Evolutionary conservation across 371 early-diverging fungal species (phyloP), one percentile per base, ranked within the genome.

Genomic region (Amoeboaphelidium protococcarum): DNA sequence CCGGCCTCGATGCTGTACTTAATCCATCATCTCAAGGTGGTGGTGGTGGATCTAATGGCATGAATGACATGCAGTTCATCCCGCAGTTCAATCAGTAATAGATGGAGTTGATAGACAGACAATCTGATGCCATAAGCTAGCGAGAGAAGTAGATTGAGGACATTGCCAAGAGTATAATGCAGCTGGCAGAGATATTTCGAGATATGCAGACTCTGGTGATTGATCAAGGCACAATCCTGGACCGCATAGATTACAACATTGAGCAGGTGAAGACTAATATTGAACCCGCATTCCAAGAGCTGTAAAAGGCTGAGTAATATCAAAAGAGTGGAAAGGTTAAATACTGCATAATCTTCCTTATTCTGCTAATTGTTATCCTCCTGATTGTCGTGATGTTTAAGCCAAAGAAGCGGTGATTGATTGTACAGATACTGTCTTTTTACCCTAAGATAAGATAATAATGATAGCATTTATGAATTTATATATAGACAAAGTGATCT

Each of bases 171-270:
- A 81, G 85, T n/a, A 89, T 95, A 50, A 64, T 73, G 47, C 77
- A 82, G 40, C 62, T 95, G 41, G 87, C 87, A 1, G 81, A 80
- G 31, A 74, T 95, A 16, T 91, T 95, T 61, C 65, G 77, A 52
- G 87, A 87, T 55, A 57, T 92, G 54, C 86, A 91, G 52, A 73
- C 77, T 19, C 71, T 95, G 69, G 82, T 92, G 19, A 88, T 95
- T 50, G 91, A 91, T 58, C 96, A 95, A 59, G 96, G 96, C 1
- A 83, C 89, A 1, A 55, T 95, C 53, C 65, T 95, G 41, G 96
- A 95, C 63, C 75, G 96, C 22, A 92, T 95, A 50, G 96, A 95
- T 60, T 95, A 78, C 55, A 91, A 95, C 57, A 76, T 95, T 40
- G 92, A 92, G 53, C 78, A 78, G 49, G 72, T 82, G 1, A 63